These are phyloP conservation scores for Thyridium curvatum DNA, from an alignment of 2,329 filamentous ascomycete genomes.

Conservation along the genomic window DNA sequence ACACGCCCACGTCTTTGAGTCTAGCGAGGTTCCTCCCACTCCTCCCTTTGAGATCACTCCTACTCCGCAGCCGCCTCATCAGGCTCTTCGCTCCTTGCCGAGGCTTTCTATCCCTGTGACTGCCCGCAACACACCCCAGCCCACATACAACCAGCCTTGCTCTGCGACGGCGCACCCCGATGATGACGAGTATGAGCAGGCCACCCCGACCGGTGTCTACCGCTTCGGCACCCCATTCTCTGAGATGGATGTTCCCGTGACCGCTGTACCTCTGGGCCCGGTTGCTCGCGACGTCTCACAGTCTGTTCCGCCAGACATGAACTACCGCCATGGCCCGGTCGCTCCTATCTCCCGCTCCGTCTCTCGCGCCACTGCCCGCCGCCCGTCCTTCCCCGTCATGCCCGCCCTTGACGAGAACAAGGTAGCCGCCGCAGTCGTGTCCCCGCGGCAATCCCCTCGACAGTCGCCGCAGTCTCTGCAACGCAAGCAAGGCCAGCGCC, in stretches of 20 bases:
- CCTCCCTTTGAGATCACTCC: slow-evolving; percentile 63
- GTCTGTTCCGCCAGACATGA: slow-evolving; percentile 92
- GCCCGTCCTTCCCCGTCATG: slow-evolving; percentile 63
- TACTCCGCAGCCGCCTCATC: slow-evolving; percentile 30
- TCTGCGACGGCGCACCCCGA: slow-evolving; percentile 2
- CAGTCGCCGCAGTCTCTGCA: too few species aligned
- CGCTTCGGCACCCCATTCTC: slow-evolving; percentile 83
- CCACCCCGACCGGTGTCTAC: slow-evolving; percentile 58
- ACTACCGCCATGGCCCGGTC: slow-evolving; percentile 50
- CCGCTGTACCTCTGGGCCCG: slow-evolving; percentile 63
- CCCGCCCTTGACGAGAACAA: slow-evolving; percentile 64
- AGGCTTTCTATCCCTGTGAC: slow-evolving; percentile 52
- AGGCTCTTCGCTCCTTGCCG: slow-evolving; percentile 53
- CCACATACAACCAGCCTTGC: not conserved
- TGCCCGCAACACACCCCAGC: slow-evolving; percentile 4
- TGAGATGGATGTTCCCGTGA: slow-evolving; percentile 83
- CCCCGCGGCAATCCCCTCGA: slow-evolving; percentile 8
- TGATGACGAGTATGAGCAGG: slow-evolving; percentile 12
- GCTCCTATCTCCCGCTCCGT: slow-evolving; percentile 35
- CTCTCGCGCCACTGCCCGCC: slow-evolving; percentile 51
- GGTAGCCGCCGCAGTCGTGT: slow-evolving; percentile 27
- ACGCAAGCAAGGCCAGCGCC: slow-evolving; percentile 21
- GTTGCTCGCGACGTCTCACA: slow-evolving; percentile 75
- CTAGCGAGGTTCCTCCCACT: slow-evolving; percentile 57
- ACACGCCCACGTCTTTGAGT: slow-evolving; percentile 38